Evolutionary conservation across 306 rosid genomes (phyloP), one percentile per base, ranked within the genome.

Genomic region (Castanea crenata): DNA sequence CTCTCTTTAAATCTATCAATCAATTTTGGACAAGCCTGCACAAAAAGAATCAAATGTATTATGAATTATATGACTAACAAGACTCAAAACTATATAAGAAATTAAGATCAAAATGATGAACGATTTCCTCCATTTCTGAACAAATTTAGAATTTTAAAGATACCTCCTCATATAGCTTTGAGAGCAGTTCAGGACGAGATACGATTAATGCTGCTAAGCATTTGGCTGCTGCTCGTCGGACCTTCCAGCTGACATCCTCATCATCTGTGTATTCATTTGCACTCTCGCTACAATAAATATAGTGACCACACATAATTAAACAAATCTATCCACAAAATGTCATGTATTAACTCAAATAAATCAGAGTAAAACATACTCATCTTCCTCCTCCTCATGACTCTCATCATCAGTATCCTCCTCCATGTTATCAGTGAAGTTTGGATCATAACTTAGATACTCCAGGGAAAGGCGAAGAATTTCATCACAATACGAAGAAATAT

Each of bases 221-320:
- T 89, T 96, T 93, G 64, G 99, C 98, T 41, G 99, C 97, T 69
- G 99, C 98, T 80, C 99, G 89, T 85, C 99, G 90, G 74, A 96
- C 98, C 85, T 96, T 96, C 99, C 99, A 96, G 89, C 98, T 96
- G 76, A 90, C 93, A 86, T 96, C 99, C 83, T 96, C 99, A 87
- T 96, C 99, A 84, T 96, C 99, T 2, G 99, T 91, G 80, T 96
- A 96, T 80, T 93, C 99, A 78, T 92, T 93, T 68, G 97, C 99
- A 90, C 99, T 96, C 82, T 93, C 99, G 63, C 99, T 96, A 87
- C 89, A 89, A 75, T 5, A 73, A 27, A 69, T 55, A 78, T 35
- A 72, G 78, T 13, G 68, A 75, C 64, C 71, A 63, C 65, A 78
- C 69, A 76, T 61, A 71, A 62, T 74, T 79, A 56, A 72, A 72